A percentile compares a stretch with the other conserved stretches of the same genome.
phyloP scores from a whole-genome alignment of 2,329 filamentous ascomycete species.

The Monosporascus sp. region DNA sequence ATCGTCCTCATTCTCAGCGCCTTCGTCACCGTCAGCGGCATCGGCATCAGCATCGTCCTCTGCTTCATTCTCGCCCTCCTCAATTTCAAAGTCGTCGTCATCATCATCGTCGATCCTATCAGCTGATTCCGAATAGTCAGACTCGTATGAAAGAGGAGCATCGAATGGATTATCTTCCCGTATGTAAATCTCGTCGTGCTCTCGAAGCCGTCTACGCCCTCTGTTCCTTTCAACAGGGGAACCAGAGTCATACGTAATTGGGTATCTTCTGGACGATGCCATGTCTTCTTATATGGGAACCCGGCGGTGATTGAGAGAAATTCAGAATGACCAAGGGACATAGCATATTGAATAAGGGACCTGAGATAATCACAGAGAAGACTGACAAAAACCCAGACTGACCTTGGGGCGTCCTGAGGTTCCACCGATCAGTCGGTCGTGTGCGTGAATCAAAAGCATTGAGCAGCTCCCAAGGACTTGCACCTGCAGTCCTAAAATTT shows the following conservation, averaged over 20 bases:
- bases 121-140: neutral
- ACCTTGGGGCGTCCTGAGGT: slow-evolving; percentile 19
- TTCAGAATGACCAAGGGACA: neutral
- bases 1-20: slow-evolving; percentile 29
- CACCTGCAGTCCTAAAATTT: neutral
- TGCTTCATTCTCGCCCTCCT: slow-evolving; percentile 27
- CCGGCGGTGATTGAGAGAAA: neutral
- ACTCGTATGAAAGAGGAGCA: neutral
- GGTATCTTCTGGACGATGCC: neutral
- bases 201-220: neutral
- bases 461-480: slow-evolving; percentile 2
- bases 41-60: slow-evolving; percentile 16
- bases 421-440: slow-evolving; percentile 13
- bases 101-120: slow-evolving; percentile 9
- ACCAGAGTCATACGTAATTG: neutral
- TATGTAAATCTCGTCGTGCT: neutral
- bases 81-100: slow-evolving; percentile 16
- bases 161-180: neutral
- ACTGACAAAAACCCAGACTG: slow-evolving; percentile 2
- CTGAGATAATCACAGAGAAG: neutral
- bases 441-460: slow-evolving; percentile 1
- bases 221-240: neutral
- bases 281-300: neutral
- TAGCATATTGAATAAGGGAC: neutral
- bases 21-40: slow-evolving; percentile 24